Conservation (phyloP, 495 filamentous ascomycete species). For the Podospora sp. region DNA sequence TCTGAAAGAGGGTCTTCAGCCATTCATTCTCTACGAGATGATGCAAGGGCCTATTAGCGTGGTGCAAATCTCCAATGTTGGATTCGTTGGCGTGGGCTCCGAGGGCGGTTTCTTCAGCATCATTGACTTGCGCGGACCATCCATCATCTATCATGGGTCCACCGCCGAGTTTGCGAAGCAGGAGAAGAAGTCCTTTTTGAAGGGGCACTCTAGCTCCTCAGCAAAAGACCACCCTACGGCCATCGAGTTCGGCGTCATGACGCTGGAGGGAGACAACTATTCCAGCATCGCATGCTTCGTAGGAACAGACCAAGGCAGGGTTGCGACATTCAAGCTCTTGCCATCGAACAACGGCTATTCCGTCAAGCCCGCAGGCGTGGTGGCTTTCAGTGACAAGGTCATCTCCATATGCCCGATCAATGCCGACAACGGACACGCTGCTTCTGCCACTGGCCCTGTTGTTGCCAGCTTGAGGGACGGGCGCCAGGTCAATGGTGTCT, state of each 20-base stretch:
- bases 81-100: constrained; percentile 85
- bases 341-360: constrained; percentile 72
- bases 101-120: constrained; percentile 77
- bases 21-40: constrained; percentile 78
- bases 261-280: constrained; percentile 87
- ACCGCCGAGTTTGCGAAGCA: constrained; percentile 67
- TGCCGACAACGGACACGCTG: constrained; percentile 72
- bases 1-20: constrained; percentile 79
- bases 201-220: constrained; percentile 43
- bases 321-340: constrained; percentile 87
- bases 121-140: constrained; percentile 84
- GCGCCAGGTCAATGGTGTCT: constrained; percentile 67
- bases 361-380: constrained; percentile 69
- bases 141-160: constrained; percentile 75
- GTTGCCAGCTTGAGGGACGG: constrained; percentile 75
- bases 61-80: constrained; percentile 82
- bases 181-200: constrained; percentile 69
- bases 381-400: constrained; percentile 68
- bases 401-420: constrained; percentile 77
- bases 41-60: constrained; percentile 76
- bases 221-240: constrained; percentile 70
- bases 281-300: constrained; percentile 92
- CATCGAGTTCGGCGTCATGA: constrained; percentile 92
- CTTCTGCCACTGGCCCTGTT: constrained; percentile 69
- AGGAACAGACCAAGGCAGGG: constrained; percentile 79